These are phyloP conservation scores for Penicillium sp. DNA, from an alignment of 2,329 filamentous ascomycete species.

Conservation along the genomic window DNA sequence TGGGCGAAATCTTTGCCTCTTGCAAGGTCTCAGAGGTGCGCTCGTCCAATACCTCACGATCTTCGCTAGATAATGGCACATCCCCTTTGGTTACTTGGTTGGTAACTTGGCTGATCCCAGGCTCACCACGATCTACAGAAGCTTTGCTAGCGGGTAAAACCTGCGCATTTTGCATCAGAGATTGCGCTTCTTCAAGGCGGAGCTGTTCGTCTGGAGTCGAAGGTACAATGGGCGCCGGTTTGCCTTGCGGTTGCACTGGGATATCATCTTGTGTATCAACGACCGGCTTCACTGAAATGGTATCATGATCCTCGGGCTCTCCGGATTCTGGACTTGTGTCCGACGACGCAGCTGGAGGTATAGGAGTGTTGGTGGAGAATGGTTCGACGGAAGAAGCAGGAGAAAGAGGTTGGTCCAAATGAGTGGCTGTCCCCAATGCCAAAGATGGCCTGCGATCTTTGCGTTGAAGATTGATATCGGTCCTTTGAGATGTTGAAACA, in stretches of 20 bases:
- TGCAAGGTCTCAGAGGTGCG: constrained; percentile 11
- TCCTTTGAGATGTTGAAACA: constrained; percentile 13
- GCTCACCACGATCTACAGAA: constrained; percentile 17
- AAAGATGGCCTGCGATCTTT: constrained; percentile 29
- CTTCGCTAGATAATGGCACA: constrained; percentile 17
- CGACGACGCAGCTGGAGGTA: constrained; percentile 63
- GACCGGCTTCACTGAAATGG: constrained; percentile 7
- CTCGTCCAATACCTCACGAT: constrained; percentile 19
- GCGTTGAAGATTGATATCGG: constrained; percentile 19
- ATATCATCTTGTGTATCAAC: constrained; percentile 20
- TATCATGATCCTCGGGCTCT: constrained; percentile 41
- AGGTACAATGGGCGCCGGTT: constrained; percentile 33
- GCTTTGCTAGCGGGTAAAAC: constrained; percentile 20
- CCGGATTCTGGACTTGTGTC: constrained; percentile 69
- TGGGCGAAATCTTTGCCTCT: constrained; percentile 9
- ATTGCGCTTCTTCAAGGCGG: constrained; percentile 53
- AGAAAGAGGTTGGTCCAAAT: constrained; percentile 38
- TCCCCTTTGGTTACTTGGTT: constrained; percentile 27
- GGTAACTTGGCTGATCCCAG: constrained; percentile 15
- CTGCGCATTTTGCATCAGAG: constrained; percentile 21
- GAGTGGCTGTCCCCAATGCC: constrained; percentile 21
- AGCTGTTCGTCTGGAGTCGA: constrained; percentile 58
- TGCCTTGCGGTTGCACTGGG: constrained; percentile 20
- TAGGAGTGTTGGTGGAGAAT: constrained; percentile 69
- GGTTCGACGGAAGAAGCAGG: constrained; percentile 64